Evolutionary conservation across 2,329 filamentous ascomycete genomes (phyloP).

Genomic region (Paraphoma sp.): DNA sequence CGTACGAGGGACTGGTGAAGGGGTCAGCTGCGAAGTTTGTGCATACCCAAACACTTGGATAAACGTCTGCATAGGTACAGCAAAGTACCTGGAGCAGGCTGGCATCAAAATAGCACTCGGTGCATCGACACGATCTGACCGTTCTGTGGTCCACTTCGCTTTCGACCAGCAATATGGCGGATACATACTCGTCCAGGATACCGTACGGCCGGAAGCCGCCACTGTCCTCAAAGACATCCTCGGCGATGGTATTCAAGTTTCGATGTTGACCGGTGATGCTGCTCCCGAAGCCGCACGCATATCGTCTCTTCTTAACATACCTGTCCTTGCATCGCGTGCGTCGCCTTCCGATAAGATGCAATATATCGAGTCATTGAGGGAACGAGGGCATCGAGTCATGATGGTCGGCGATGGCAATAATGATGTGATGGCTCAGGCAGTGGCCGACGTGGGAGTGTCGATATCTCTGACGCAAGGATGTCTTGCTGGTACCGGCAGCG

Average conservation of each 20-base stretch:
- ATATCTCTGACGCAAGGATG: conserved; percentile 9
- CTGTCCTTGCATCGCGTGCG: conserved; percentile 7
- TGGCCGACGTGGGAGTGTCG: conserved; percentile 10
- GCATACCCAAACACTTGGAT: neutral
- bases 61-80: neutral
- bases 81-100: neutral
- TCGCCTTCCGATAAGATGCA: conserved; percentile 9
- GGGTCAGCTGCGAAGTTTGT: neutral
- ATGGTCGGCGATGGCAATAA: conserved; percentile 14
- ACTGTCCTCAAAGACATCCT: neutral
- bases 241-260: neutral
- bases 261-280: conserved; percentile 12
- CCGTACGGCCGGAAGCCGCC: neutral
- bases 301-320: conserved; percentile 2
- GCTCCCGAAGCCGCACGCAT: conserved; percentile 7
- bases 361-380: conserved; percentile 4
- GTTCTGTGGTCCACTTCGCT: neutral
- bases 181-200: neutral
- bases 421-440: conserved; percentile 7
- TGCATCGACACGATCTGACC: neutral
- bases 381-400: conserved; percentile 5
- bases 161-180: neutral
- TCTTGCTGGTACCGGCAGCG: conserved; percentile 6
- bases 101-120: neutral
- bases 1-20: neutral